Base-by-base conservation (phyloP, 2,329 filamentous ascomycete genomes). In the Penicillium vulpinum region DNA sequence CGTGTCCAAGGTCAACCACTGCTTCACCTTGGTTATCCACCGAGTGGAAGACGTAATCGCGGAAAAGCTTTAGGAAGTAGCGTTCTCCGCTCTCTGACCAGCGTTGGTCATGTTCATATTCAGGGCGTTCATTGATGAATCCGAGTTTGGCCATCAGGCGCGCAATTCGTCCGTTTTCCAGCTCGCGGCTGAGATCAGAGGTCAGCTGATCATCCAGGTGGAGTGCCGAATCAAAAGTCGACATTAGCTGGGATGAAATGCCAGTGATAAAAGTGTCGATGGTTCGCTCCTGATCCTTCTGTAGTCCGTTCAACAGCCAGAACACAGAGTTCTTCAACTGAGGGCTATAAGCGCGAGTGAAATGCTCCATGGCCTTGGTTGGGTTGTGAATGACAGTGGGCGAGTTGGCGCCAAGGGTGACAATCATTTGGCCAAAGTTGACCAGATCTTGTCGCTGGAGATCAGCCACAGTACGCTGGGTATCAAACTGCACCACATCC, bases 11-110 rank as follows among this genome's bases (percentile, higher is more conserved):
- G 70, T 97, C 90, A 5, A 96, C 81, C 1, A 92, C 88, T 0
- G 94, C 89, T 51, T 90, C 88, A 15, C 91, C 92, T 56, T 91
- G 86, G 29, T 85, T 83, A 71, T 97, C 92, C 13, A 97, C 92
- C 69, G 96, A 92, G 73, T 99, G 94, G 77, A 97, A 99, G 39
- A 97, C 91, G 67, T 95, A 97, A 75, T 99, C 94, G 48, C 94
- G 86, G 80, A 97, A 97, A 9, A 99, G 83, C 76, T 96, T 97
- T 62, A 99, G 81, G 71, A 91, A 89, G 73, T 96, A 97, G 28
- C 92, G 86, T 67, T 96, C 91, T 26, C 93, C 93, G 46, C 90
- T 94, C 73, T 97, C 93, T 5, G 91, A 90, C 93, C 94, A 99
- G 47, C 85, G 81, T 0, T 83, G 79, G 59, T 92, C 89, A 39